Evolutionary conservation across 306 rosid species (phyloP).

Genomic region (Pterocarpus macrocarpus): DNA sequence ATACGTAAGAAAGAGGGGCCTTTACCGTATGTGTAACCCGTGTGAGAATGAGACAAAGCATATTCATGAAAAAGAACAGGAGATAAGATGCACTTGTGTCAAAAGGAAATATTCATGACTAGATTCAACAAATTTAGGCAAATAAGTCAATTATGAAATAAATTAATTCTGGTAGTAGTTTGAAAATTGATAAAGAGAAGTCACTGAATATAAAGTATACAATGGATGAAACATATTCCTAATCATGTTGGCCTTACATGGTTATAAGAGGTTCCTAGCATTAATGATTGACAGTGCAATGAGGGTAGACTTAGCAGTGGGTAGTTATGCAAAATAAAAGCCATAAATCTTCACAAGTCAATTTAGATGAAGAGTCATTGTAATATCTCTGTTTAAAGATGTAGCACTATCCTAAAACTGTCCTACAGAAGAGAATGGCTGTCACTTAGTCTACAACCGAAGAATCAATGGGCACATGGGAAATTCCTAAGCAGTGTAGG

Average conservation of each 20-base stretch:
- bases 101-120: conserved; percentile 39
- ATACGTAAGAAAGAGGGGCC: conserved; percentile 34
- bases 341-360: background rate
- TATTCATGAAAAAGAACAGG: conserved; percentile 33
- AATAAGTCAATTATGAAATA: conserved; percentile 34
- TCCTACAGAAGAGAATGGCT: background rate
- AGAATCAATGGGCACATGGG: background rate
- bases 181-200: conserved; percentile 20
- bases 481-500: background rate
- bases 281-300: background rate
- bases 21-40: background rate
- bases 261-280: background rate
- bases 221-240: conserved; percentile 25
- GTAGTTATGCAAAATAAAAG: background rate
- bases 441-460: background rate
- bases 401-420: background rate
- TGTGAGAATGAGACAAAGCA: conserved; percentile 39
- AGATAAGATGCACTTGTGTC: conserved; percentile 35
- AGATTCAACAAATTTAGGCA: conserved; percentile 42
- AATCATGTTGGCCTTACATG: background rate
- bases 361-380: conserved; percentile 27
- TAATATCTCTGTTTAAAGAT: conserved; percentile 6
- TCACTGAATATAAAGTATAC: conserved; percentile 24
- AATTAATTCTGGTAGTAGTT: conserved; percentile 34
- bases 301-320: background rate